Evolutionary conservation across 169 alveolate species (phyloP), one percentile per base, ranked within the genome.

Genomic region (Neospora caninum): DNA sequence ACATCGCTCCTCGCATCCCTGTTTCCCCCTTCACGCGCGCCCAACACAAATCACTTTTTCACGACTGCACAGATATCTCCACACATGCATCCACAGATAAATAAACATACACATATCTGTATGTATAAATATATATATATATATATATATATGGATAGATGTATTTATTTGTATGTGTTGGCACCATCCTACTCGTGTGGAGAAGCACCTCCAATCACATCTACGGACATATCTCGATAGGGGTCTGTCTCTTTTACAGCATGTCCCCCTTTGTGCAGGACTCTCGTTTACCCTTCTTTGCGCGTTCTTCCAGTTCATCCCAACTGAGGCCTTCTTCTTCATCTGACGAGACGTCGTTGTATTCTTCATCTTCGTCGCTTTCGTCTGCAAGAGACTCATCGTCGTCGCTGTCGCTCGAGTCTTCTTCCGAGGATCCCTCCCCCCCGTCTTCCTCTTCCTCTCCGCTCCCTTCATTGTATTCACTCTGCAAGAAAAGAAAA

Each of bases 251-350:
- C 18, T 53, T 18, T 10, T 53, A 53, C 64, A 53, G 64, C 18
- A 18, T 18, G 27, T 18, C 64, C 18, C 64, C 64, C 64, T 53
- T 53, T 18, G 27, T 53, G 64, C n/a, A n/a, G n/a, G n/a, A n/a
- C n/a, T n/a, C 18, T 7, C 64, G 64, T 53, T 36, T 27, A 93
- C 95, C 93, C 25, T 84, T 93, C 64, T 64, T 86, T 16, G 95
- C 95, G 29, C 88, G 38, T 54, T 83, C 95, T 41, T 93, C 95
- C 29, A 93, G 84, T 41, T 93, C 95, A 49, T 93, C 95, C 95
- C 95, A 93, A 89, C 88, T 70, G 49, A 84, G 91, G 64, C 95
- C 95, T 41, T 93, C 95, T n/a, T 83, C 92, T 53, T 93, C 95
- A 45, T 88, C 95, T 0, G 88, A 58, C 4, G 42, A 91, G 29